phyloP scores from a whole-genome alignment of 2,329 filamentous ascomycete species.

The Botrytis cinerea region DNA sequence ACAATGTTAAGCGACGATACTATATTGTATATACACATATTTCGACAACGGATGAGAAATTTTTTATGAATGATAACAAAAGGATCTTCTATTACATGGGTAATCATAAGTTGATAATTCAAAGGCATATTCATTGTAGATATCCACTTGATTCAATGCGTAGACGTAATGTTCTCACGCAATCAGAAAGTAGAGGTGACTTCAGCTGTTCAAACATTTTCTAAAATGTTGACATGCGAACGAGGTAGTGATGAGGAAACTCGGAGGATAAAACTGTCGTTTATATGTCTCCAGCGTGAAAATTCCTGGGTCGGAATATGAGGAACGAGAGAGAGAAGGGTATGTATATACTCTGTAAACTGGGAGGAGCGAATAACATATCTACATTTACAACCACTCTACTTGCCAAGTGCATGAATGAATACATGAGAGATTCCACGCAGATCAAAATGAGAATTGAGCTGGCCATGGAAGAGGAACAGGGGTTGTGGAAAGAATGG shows the following conservation, averaged over 20 bases:
- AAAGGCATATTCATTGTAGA: no score
- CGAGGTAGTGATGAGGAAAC: not conserved
- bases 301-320: rapidly evolving
- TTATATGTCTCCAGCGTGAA: rapidly evolving
- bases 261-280: not conserved
- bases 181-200: not conserved
- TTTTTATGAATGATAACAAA: not conserved
- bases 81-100: no score
- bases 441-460: not conserved
- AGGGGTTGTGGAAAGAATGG: not conserved
- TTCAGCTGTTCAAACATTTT: not conserved
- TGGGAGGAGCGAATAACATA: not conserved
- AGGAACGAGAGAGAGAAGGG: not conserved
- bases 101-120: no score
- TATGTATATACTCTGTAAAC: not conserved
- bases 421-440: rapidly evolving
- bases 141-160: not conserved
- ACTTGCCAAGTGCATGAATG: not conserved
- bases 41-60: not conserved
- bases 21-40: not conserved
- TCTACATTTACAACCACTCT: not conserved
- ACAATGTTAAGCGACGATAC: not conserved
- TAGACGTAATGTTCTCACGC: not conserved
- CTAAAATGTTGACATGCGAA: not conserved
- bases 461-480: not conserved